Evolutionary conservation across 1,284 basidiomycete species (phyloP).

Genomic region (Papiliotrema fonsecae): DNA sequence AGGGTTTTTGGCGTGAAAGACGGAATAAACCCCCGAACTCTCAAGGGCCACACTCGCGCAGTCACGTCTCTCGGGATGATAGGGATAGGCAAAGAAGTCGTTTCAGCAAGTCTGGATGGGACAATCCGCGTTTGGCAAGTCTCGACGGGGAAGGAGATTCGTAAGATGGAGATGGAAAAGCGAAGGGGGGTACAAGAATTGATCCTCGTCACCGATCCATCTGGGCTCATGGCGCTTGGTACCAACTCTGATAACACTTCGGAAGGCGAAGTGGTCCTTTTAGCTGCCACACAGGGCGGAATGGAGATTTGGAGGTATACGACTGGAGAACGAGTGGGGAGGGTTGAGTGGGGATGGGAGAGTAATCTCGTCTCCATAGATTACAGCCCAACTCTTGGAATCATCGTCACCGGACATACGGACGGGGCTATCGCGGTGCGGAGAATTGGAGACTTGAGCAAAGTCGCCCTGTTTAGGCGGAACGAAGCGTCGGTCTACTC

Average conservation of each 20-base stretch:
- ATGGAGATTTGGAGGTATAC: slow-evolving; percentile 24
- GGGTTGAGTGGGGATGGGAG: slow-evolving; percentile 10
- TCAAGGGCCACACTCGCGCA: slow-evolving; percentile 64
- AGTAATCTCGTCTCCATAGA: slow-evolving; percentile 56
- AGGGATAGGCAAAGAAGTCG: slow-evolving; percentile 59
- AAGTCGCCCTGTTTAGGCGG: slow-evolving; percentile 51
- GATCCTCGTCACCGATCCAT: neutral
- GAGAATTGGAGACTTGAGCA: slow-evolving; percentile 52
- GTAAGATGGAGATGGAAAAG: slow-evolving; percentile 29
- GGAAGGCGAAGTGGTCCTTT: slow-evolving; percentile 33
- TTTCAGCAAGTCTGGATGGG: slow-evolving; percentile 60
- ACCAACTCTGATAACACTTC: too few species aligned
- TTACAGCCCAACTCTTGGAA: slow-evolving; percentile 47
- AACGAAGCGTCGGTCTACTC: slow-evolving; percentile 59
- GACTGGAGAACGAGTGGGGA: slow-evolving; percentile 9
- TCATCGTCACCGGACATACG: slow-evolving; percentile 61
- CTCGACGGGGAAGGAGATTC: slow-evolving; percentile 53
- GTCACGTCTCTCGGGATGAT: slow-evolving; percentile 57
- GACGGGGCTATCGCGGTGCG: slow-evolving; percentile 60
- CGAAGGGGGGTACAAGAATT: neutral
- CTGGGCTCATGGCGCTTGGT: slow-evolving; percentile 10
- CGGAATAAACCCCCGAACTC: slow-evolving; percentile 53
- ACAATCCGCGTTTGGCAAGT: slow-evolving; percentile 73
- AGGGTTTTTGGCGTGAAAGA: slow-evolving; percentile 45
- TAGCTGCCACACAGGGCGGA: slow-evolving; percentile 57